Evolutionary conservation across 202 grass and related monocot species (phyloP).

Genomic region (Bolboschoenoplectus hybrid): DNA sequence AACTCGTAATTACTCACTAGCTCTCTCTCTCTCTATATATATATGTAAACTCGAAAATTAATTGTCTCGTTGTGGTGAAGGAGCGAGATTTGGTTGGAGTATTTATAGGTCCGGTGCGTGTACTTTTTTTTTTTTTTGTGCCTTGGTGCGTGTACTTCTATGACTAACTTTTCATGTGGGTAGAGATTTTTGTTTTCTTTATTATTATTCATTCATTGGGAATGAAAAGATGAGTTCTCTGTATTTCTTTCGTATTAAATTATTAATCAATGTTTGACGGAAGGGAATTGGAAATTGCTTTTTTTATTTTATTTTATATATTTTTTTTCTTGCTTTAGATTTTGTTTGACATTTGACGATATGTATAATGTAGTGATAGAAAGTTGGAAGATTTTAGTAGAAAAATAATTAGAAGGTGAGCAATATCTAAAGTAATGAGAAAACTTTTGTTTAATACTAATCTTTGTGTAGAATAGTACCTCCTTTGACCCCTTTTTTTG

Average conservation of each 20-base stretch:
- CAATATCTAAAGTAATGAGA: no score
- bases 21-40: background rate
- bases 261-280: slow-evolving; percentile 2
- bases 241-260: background rate
- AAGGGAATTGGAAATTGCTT: background rate
- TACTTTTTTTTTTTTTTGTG: background rate
- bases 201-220: background rate
- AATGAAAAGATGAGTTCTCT: background rate
- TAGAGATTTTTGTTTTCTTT: background rate
- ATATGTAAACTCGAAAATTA: background rate
- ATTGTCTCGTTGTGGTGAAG: slow-evolving; percentile 9
- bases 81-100: slow-evolving; percentile 24
- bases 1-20: background rate
- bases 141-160: background rate
- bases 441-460: no score
- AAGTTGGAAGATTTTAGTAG: background rate
- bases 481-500: no score
- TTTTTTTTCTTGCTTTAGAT: background rate
- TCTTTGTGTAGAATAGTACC: no score
- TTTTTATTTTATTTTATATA: background rate
- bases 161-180: background rate
- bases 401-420: background rate
- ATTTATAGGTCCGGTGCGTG: background rate
- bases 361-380: background rate
- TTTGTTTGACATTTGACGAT: background rate